Evolutionary conservation across 257 asterid species (phyloP).

Genomic region (Rauvolfia tetraphylla): DNA sequence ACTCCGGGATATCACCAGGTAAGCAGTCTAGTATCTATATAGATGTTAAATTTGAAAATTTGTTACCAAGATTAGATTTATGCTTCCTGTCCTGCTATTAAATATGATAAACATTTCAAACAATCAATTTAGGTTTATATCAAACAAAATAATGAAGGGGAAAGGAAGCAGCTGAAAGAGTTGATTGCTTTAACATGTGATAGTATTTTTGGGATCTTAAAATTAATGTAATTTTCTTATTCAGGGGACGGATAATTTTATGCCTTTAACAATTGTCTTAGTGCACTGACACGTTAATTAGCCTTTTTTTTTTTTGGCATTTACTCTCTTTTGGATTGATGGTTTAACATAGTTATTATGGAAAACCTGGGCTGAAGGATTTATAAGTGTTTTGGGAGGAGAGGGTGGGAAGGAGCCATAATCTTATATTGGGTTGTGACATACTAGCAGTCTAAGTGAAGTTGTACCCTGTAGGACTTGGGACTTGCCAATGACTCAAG

Average conservation of each 20-base stretch:
- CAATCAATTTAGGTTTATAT: background rate
- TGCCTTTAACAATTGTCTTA: background rate
- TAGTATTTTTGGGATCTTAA: background rate
- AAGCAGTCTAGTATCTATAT: background rate
- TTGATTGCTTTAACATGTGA: background rate
- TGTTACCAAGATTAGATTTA: too few relatives aligned
- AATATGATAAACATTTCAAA: background rate
- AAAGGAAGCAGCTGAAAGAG: background rate
- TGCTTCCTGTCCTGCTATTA: background rate
- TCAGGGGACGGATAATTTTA: background rate
- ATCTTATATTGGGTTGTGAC: background rate
- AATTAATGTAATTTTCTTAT: background rate
- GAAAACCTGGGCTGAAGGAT: background rate
- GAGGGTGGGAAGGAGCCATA: background rate
- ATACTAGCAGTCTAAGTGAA: background rate
- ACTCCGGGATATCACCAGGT: conserved; percentile 75
- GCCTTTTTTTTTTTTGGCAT: background rate
- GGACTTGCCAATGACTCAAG: background rate
- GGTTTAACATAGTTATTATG: background rate
- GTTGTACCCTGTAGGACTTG: background rate
- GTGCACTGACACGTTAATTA: background rate
- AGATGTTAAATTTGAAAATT: background rate
- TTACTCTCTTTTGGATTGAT: background rate
- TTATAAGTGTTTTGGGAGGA: background rate
- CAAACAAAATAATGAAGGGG: background rate